phyloP scores from a whole-genome alignment of 73 alveolate genomes.

The Paramecium tetraurelia region DNA sequence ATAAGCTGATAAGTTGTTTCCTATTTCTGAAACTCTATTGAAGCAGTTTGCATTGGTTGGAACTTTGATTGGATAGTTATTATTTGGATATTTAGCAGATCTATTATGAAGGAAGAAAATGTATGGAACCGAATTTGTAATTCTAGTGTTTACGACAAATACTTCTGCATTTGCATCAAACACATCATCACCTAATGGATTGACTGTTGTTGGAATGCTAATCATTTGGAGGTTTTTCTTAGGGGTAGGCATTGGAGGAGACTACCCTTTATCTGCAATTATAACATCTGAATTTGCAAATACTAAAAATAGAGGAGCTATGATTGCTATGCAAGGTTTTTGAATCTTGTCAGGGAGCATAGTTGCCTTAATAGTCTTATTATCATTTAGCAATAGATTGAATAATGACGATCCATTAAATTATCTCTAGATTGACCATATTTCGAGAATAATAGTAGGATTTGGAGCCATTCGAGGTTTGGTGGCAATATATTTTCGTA shows the following conservation, averaged over 20 bases:
- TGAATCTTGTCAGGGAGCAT: constrained; percentile 25
- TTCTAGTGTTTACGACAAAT: background rate
- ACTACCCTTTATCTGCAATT: constrained; percentile 55
- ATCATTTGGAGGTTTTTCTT: constrained; percentile 41
- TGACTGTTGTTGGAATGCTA: constrained; percentile 31
- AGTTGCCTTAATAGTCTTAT: background rate
- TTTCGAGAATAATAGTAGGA: constrained; percentile 29
- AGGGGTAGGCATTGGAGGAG: constrained; percentile 66
- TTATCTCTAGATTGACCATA: constrained; percentile 3
- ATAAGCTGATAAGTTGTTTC: background rate
- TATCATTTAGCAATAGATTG: background rate
- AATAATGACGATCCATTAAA: background rate
- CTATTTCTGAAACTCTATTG: background rate
- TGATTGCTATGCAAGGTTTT: constrained; percentile 66
- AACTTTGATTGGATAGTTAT: constrained; percentile 34
- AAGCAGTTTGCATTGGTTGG: background rate
- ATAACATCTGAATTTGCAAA: constrained; percentile 36
- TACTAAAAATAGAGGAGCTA: constrained; percentile 61
- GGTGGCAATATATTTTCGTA: constrained; percentile 1
- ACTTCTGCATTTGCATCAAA: background rate
- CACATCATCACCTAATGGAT: background rate
- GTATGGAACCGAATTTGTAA: constrained; percentile 39
- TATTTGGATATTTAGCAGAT: constrained; percentile 56
- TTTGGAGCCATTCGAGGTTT: constrained; percentile 42
- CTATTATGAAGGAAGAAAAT: constrained; percentile 45